Evolutionary conservation across 441 rosid genomes (phyloP).

Genomic region (Rhodomyrtus psidioides): DNA sequence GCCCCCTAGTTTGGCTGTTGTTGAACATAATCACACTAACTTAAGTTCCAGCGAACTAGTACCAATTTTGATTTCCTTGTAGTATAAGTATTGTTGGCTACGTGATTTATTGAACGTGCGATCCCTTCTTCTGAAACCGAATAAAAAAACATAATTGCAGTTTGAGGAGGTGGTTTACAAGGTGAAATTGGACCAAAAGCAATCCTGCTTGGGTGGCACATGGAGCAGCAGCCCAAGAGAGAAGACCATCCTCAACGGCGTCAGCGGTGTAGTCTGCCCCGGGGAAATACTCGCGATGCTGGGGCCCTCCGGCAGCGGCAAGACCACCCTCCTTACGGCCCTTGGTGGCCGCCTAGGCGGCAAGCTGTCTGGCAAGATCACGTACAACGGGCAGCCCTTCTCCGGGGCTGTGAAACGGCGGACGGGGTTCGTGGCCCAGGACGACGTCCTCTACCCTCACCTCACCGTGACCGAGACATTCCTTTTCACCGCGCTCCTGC

Average conservation of each 20-base stretch:
- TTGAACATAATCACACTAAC: neutral
- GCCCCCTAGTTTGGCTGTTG: neutral
- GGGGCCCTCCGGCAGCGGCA: slow-evolving; percentile 97
- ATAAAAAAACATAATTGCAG: slow-evolving; percentile 27
- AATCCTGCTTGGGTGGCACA: slow-evolving; percentile 34
- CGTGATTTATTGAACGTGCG: neutral
- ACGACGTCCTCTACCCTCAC: slow-evolving; percentile 82
- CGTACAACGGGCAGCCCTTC: slow-evolving; percentile 81
- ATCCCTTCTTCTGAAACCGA: neutral
- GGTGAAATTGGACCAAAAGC: slow-evolving; percentile 52
- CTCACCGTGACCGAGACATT: slow-evolving; percentile 86
- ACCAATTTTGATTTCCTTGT: neutral
- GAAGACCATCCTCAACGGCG: slow-evolving; percentile 69
- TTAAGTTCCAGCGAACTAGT: neutral
- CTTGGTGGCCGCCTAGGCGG: slow-evolving; percentile 85
- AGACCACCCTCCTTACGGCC: slow-evolving; percentile 93
- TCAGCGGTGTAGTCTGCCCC: slow-evolving; percentile 76
- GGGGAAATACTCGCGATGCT: slow-evolving; percentile 93
- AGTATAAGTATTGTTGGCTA: neutral
- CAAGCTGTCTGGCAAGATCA: slow-evolving; percentile 66
- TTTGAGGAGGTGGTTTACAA: slow-evolving; percentile 89
- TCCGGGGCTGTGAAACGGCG: slow-evolving; percentile 61
- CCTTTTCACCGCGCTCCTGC: slow-evolving; percentile 72
- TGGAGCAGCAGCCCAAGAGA: slow-evolving; percentile 44
- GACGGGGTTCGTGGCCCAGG: slow-evolving; percentile 89